Evolutionary conservation across 306 rosid genomes (phyloP).

Genomic region (Canavalia ensiformis): DNA sequence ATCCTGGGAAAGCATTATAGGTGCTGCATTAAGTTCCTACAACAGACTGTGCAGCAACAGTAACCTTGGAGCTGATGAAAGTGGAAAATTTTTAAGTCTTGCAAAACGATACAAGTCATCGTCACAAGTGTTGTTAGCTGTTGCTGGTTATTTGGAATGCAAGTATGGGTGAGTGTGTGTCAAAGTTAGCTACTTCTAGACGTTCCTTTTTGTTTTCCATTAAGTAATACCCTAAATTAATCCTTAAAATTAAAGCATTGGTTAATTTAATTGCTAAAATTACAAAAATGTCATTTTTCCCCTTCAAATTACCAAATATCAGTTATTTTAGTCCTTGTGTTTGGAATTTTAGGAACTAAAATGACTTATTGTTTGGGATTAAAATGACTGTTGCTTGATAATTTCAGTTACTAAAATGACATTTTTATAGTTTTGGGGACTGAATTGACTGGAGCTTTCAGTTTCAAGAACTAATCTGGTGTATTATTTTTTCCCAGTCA

Average conservation of each 20-base stretch:
- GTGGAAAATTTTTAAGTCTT: constrained; percentile 61
- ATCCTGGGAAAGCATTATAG: constrained; percentile 75
- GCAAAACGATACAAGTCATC: constrained; percentile 75
- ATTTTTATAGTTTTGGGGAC: neutral
- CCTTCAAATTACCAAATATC: neutral
- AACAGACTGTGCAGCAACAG: constrained; percentile 50
- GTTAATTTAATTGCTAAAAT: neutral
- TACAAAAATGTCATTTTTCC: neutral
- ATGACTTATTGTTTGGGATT: neutral
- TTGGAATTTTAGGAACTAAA: neutral
- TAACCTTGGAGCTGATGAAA: constrained; percentile 53
- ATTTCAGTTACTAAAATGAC: neutral
- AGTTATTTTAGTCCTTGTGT: neutral
- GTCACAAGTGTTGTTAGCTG: constrained; percentile 73
- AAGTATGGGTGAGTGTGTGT: constrained; percentile 62
- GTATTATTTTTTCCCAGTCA: neutral
- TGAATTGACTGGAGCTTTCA: neutral
- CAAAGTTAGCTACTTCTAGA: constrained; percentile 21
- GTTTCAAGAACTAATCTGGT: neutral
- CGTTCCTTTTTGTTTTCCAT: constrained; percentile 16
- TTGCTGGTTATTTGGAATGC: constrained; percentile 81
- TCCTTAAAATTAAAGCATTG: neutral
- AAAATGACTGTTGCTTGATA: neutral
- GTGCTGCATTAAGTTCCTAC: constrained; percentile 70
- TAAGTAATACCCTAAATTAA: neutral